Evolutionary conservation across 2,329 filamentous ascomycete species (phyloP).

Genomic region (Ophiostoma australiae): DNA sequence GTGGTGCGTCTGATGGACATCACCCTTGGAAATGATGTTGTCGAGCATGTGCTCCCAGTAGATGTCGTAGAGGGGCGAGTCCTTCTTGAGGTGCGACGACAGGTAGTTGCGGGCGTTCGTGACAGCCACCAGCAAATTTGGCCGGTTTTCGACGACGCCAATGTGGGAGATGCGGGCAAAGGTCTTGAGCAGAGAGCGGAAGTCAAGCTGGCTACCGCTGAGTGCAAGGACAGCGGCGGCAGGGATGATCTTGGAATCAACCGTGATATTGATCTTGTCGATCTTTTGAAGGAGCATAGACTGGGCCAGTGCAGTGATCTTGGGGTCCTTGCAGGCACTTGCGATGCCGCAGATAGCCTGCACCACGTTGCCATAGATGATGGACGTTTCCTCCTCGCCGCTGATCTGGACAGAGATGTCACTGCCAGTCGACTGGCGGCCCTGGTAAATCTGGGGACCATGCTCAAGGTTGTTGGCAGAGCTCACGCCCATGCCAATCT

Average conservation of each 20-base stretch:
- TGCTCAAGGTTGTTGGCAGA: constrained; percentile 31
- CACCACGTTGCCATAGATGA: constrained; percentile 83
- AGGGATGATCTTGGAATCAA: constrained; percentile 80
- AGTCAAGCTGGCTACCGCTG: constrained; percentile 72
- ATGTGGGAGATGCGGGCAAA: constrained; percentile 72
- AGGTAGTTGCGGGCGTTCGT: constrained; percentile 75
- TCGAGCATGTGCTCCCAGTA: constrained; percentile 83
- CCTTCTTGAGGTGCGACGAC: constrained; percentile 60
- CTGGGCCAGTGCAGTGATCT: constrained; percentile 87
- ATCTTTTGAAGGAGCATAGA: constrained; percentile 97
- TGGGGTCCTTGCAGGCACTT: constrained; percentile 72
- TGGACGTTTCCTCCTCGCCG: constrained; percentile 71
- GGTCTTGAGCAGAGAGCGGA: constrained; percentile 78
- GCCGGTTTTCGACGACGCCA: constrained; percentile 64
- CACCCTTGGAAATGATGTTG: constrained; percentile 82
- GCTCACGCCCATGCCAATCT: constrained; percentile 29
- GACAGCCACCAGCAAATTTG: constrained; percentile 65
- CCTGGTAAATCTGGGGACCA: constrained; percentile 45
- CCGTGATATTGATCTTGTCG: constrained; percentile 70
- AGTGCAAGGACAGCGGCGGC: constrained; percentile 75
- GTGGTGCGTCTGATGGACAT: constrained; percentile 69
- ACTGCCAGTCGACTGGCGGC: constrained; percentile 62
- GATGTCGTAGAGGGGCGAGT: constrained; percentile 72
- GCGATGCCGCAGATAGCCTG: constrained; percentile 91
- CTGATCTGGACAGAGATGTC: constrained; percentile 71